Percentiles rank a stretch among this genome's conserved stretches.
Evolutionary conservation across 495 filamentous ascomycete genomes (phyloP).

Genomic region (Aeminium ludgeri): DNA sequence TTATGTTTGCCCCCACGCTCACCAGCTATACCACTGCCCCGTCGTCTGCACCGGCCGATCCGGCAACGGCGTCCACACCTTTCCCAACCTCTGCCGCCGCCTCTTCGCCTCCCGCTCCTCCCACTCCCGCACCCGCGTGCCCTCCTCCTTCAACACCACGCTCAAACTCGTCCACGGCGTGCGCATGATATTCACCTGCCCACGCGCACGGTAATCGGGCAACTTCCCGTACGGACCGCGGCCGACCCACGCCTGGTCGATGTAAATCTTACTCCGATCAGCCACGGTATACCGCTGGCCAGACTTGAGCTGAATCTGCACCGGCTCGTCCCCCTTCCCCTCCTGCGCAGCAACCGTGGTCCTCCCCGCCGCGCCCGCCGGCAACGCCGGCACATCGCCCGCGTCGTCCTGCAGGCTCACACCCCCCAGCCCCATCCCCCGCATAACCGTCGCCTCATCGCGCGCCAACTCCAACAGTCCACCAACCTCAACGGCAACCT

Average conservation of each 20-base stretch:
- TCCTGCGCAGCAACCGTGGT: neutral
- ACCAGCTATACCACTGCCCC: constrained; percentile 52
- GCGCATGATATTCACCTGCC: constrained; percentile 40
- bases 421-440: constrained; percentile 68
- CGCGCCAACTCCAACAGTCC: constrained; percentile 61
- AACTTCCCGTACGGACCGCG: constrained; percentile 43
- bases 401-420: constrained; percentile 8
- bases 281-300: constrained; percentile 30
- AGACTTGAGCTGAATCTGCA: constrained; percentile 22
- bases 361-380: neutral
- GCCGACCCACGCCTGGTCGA: constrained; percentile 83
- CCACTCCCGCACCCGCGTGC: constrained; percentile 63
- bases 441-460: constrained; percentile 55
- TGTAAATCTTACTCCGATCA: constrained; percentile 63
- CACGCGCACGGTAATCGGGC: constrained; percentile 51
- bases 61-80: constrained; percentile 72
- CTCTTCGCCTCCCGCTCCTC: constrained; percentile 58
- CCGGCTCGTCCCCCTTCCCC: constrained; percentile 3
- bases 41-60: constrained; percentile 62
- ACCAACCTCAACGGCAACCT: constrained; percentile 62
- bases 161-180: constrained; percentile 57
- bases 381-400: neutral
- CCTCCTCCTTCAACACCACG: constrained; percentile 79
- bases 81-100: constrained; percentile 33
- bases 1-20: no score